Conservation (phyloP, 129 eudicot species). For the Arctium minus region DNA sequence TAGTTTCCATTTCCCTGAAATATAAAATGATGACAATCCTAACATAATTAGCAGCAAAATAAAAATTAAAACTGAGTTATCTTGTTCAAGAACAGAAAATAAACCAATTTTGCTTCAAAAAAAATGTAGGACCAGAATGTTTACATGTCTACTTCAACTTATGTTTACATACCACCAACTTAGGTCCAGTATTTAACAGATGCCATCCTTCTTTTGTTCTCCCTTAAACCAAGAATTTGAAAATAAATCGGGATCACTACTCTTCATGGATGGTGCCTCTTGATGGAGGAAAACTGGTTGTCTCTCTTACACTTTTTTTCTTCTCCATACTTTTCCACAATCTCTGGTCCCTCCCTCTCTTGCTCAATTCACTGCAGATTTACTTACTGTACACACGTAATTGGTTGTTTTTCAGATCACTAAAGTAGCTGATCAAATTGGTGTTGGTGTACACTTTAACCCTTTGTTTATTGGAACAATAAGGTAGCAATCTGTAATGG, state of each 20-base stretch:
- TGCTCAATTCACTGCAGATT: background rate
- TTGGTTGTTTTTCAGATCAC: constrained; percentile 47
- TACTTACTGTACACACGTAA: background rate
- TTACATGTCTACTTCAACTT: too few relatives aligned
- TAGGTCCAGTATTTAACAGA: constrained; percentile 9
- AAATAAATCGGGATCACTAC: constrained; percentile 71
- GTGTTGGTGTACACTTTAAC: constrained; percentile 89
- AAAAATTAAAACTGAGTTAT: too few relatives aligned
- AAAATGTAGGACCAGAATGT: too few relatives aligned
- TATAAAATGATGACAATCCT: too few relatives aligned
- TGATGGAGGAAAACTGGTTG: constrained; percentile 88
- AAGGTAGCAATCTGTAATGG: constrained; percentile 40
- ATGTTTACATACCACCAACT: too few relatives aligned
- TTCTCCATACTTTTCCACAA: background rate
- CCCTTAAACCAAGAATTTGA: constrained; percentile 51
- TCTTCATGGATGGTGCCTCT: constrained; percentile 74
- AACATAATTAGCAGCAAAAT: too few relatives aligned
- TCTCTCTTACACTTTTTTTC: constrained; percentile 21
- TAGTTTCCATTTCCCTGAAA: too few relatives aligned
- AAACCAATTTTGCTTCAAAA: too few relatives aligned
- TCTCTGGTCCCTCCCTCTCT: background rate
- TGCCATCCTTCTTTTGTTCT: background rate
- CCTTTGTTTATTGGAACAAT: constrained; percentile 79
- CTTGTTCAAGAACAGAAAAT: too few relatives aligned
- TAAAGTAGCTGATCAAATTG: constrained; percentile 66